Base-by-base conservation (phyloP, 192 early-diverging fungal species). In the Coemansia sp. region DNA sequence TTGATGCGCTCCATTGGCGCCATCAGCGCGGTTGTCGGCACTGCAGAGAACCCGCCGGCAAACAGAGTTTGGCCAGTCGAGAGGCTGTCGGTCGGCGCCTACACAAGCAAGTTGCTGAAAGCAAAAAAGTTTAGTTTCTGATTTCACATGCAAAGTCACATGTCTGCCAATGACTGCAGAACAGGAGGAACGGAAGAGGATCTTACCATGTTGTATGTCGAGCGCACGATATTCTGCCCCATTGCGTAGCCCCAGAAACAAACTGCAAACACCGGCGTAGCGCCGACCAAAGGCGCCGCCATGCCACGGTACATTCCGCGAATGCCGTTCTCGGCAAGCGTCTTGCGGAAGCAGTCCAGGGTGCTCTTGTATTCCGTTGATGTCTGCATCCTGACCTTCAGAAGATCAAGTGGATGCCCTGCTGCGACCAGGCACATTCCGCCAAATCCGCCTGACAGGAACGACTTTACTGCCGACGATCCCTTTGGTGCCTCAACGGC, bases 371-470 rank as follows among this genome's bases (percentile, higher is more conserved):
- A 95, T 63, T 86, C 84, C 34, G 89, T 87, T 55, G 89, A 87
- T 20, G 96, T 99, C 74, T 99, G 96, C 77, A 99, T 86, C 46
- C 95, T 90, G 28, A 99, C 96, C 85, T 98, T 96, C 63, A 93
- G 86, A 61, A 95, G 85, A 76, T 95, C 94, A 59, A 97, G 87
- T 68, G 91, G 89, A 84, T 95, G 89, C 18, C 92, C 87, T 59
- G 80, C 84, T 0, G 69, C 74, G 7, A 97, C 93, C 66, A 86
- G 82, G 40, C 88, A 85, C 71, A 96, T 87, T 59, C 93, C 95
- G 71, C 93, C 95, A 75, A 91, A 93, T 28, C 94, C 97, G 59
- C 95, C 95, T 23, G 92, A 90, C 63, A 99, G 76, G 75, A 96
- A 93, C 40, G 95, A 95, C 86, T 97, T 92, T 77, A 89, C 59